A percentile compares a stretch with the other conserved stretches of the same genome.
phyloP scores from a whole-genome alignment of 2,329 filamentous ascomycete genomes.

The Cladosporium cucumerinum region DNA sequence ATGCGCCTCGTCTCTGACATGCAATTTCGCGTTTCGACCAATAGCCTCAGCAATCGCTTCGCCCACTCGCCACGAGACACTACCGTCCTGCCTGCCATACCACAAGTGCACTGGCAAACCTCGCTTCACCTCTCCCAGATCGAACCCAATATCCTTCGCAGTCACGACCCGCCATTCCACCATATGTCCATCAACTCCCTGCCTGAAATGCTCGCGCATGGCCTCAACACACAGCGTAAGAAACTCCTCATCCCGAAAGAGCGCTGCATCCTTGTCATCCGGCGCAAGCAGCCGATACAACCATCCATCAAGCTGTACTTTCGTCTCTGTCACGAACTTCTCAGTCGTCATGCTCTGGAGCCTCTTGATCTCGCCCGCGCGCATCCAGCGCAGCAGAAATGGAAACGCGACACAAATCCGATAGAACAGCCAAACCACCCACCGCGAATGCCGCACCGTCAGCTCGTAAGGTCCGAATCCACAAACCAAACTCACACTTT shows the following conservation, averaged over 20 bases:
- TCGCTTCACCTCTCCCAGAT: neutral
- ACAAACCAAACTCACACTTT: neutral
- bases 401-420: neutral
- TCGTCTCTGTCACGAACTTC: neutral
- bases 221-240: neutral
- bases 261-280: neutral
- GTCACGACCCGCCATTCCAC: slow-evolving; percentile 6
- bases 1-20: slow-evolving; percentile 2
- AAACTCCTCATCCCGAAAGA: neutral
- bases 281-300: neutral
- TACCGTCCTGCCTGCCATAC: slow-evolving; percentile 7
- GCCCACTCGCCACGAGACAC: neutral
- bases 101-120: slow-evolving; percentile 4
- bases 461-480: neutral
- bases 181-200: neutral
- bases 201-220: neutral
- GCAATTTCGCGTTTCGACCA: neutral
- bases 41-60: neutral
- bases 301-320: neutral
- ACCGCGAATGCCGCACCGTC: neutral
- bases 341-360: neutral
- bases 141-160: slow-evolving; percentile 2
- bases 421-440: slow-evolving; percentile 5
- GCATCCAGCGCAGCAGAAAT: slow-evolving; percentile 2
- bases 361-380: neutral